Conservation (phyloP, 805 yeast genomes). For the Suhomyces sp. region DNA sequence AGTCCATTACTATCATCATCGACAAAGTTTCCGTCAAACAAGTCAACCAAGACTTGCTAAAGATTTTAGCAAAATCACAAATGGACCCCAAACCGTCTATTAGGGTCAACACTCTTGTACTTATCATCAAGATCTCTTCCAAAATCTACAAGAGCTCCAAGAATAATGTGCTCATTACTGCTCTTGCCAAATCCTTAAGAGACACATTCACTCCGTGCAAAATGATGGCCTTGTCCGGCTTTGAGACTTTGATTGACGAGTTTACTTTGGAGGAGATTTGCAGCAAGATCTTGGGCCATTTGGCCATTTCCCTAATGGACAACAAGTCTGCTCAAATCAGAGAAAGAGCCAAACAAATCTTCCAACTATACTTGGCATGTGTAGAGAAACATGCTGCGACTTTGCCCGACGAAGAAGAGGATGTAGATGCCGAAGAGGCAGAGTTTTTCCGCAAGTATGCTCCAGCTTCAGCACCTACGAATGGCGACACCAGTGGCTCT, state of each 20-base stretch:
- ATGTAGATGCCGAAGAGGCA: conserved; percentile 38
- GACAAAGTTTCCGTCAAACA: conserved; percentile 72
- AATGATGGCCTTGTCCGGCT: conserved; percentile 71
- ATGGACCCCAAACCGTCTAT: conserved; percentile 73
- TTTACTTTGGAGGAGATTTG: conserved; percentile 77
- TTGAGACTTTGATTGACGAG: conserved; percentile 58
- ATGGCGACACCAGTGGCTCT: conserved; percentile 3
- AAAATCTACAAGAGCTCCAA: conserved; percentile 54
- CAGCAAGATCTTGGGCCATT: conserved; percentile 74
- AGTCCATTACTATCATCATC: conserved; percentile 58
- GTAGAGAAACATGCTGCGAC: conserved; percentile 38
- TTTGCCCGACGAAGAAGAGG: conserved; percentile 33
- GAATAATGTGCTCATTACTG: conserved; percentile 78
- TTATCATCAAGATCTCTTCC: conserved; percentile 63
- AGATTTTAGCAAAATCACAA: conserved; percentile 79
- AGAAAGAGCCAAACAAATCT: conserved; percentile 63
- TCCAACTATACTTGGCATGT: conserved; percentile 50
- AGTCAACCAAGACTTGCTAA: conserved; percentile 78
- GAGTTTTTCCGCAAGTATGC: conserved; percentile 32
- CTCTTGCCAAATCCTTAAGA: conserved; percentile 75
- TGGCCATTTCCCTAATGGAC: conserved; percentile 83
- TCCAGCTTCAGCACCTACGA: conserved; percentile 8
- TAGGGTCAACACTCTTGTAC: conserved; percentile 70
- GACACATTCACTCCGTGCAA: conserved; percentile 78
- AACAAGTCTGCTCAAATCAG: conserved; percentile 62